Evolutionary conservation across 176 grass and related monocot genomes (phyloP), one percentile per base, ranked within the genome.

Genomic region (Rhynchospora tenuis): DNA sequence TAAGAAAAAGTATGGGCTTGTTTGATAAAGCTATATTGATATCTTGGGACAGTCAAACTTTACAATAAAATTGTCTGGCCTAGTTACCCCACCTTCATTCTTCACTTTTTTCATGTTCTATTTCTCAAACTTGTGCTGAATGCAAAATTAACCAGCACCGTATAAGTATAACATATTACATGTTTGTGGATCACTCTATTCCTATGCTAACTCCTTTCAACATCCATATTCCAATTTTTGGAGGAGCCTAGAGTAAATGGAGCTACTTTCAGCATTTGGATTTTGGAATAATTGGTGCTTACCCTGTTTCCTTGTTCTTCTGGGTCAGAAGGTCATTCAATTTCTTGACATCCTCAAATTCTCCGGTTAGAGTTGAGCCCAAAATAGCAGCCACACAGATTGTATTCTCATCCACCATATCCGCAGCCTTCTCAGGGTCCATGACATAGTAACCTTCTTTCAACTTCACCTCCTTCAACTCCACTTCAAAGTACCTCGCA

Each of bases 221-320:
- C 22, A 29, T 12, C 52, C 26, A 22, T 75, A 2, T 75, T 52
- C 17, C 11, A 28, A 75, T 52, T 74, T 23, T 51, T 45, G 2
- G 46, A 72, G 19, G 19, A 72, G 20, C 45, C 20, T 54, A 72
- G 72, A 75, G 46, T 70, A 70, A 70, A 45, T n/a, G 31, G 16
- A 70, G 38, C 8, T 54, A 22, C 7, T 27, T 24, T 20, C 43
- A 22, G 43, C 43, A 48, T 24, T 20, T 73, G 42, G 44, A 73
- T 22, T 73, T 48, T 51, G 38, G 76, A 82, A 48, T 83, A 42
- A 17, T 48, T 44, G 48, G 26, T 31, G 0, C 81, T 82, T 81
- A 96, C 90, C 93, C 93, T 57, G 90, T 96, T 89, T 91, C 75
- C 85, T 92, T 96, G 83, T 93, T 96, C 84, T 96, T 96, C 11